Percentiles rank a stretch among this genome's conserved stretches.
These are phyloP conservation scores for Bonia amplexicaulis DNA, from an alignment of 176 grass and related monocot genomes.

Conservation along the genomic window DNA sequence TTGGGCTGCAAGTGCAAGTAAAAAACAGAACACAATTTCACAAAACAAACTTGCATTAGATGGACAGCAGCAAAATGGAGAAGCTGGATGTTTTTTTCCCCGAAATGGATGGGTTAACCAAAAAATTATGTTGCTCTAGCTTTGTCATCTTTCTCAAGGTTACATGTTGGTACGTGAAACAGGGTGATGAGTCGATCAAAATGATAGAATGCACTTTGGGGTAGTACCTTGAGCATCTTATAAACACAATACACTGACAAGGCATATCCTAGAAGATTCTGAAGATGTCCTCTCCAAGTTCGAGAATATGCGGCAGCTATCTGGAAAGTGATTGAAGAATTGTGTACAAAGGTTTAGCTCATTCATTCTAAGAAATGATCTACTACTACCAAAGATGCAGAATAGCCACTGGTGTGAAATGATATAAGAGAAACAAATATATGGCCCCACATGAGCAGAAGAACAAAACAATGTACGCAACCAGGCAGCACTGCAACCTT, in stretches of 20 bases:
- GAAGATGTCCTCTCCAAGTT: conserved; percentile 97
- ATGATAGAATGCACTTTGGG: neutral
- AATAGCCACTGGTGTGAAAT: neutral
- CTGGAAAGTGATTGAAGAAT: conserved; percentile 36
- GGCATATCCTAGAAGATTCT: conserved; percentile 98
- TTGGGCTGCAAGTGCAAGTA: neutral
- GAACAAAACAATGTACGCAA: conserved; percentile 6
- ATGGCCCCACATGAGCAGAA: neutral
- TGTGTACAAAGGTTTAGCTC: neutral
- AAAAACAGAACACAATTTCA: conserved; percentile 10
- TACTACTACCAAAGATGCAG: neutral
- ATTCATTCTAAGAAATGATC: conserved; percentile 4
- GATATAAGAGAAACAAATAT: neutral
- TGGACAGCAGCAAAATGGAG: neutral
- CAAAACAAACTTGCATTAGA: conserved; percentile 10
- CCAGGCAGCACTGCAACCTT: neutral
- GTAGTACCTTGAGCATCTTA: conserved; percentile 96
- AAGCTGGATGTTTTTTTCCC: neutral
- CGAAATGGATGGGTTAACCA: neutral
- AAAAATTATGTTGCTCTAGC: neutral
- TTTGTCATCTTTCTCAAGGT: neutral
- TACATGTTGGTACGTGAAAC: conserved; percentile 4
- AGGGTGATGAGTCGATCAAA: neutral
- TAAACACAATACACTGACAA: conserved; percentile 96
- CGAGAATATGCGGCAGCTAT: conserved; percentile 88